phyloP scores from a whole-genome alignment of 768 basidiomycete genomes.

The Obba rivulosa region DNA sequence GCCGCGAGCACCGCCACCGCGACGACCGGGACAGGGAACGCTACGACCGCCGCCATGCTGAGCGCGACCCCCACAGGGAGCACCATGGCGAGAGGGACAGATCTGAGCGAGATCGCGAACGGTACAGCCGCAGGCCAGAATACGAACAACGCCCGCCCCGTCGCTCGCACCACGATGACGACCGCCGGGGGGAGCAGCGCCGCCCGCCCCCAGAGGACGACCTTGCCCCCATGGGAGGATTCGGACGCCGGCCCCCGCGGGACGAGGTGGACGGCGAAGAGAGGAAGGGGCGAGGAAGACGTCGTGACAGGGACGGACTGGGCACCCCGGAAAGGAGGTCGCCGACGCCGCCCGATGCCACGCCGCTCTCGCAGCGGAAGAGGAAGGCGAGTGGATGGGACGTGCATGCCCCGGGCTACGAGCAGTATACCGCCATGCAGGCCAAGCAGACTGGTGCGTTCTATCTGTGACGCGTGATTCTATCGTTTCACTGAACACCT shows the following conservation, averaged over 20 bases:
- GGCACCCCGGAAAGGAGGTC: slow-evolving; percentile 78
- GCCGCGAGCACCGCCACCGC: slow-evolving; percentile 27
- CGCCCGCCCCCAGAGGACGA: slow-evolving; percentile 28
- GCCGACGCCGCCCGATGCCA: slow-evolving; percentile 84
- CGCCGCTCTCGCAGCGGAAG: slow-evolving; percentile 80
- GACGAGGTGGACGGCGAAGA: slow-evolving; percentile 36
- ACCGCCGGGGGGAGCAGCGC: slow-evolving; percentile 28
- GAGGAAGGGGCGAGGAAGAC: slow-evolving; percentile 46
- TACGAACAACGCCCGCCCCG: slow-evolving; percentile 18
- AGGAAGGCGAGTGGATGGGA: slow-evolving; percentile 95
- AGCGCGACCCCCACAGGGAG: slow-evolving; percentile 16
- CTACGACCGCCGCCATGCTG: slow-evolving; percentile 16
- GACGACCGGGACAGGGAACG: slow-evolving; percentile 22
- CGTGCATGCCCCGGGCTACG: slow-evolving; percentile 91
- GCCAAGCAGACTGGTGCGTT: slow-evolving; percentile 92
- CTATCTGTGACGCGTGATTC: slow-evolving; percentile 4
- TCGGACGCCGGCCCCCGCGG: slow-evolving; percentile 17
- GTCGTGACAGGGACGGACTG: slow-evolving; percentile 39
- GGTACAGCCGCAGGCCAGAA: slow-evolving; percentile 27
- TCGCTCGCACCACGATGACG: slow-evolving; percentile 32
- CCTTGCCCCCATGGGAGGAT: slow-evolving; percentile 34
- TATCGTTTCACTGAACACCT: neutral
- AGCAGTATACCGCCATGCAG: slow-evolving; percentile 90
- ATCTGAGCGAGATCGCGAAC: slow-evolving; percentile 24
- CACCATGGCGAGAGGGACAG: slow-evolving; percentile 20